phyloP scores from a whole-genome alignment of 1,284 basidiomycete species.

The Boletus mariae region DNA sequence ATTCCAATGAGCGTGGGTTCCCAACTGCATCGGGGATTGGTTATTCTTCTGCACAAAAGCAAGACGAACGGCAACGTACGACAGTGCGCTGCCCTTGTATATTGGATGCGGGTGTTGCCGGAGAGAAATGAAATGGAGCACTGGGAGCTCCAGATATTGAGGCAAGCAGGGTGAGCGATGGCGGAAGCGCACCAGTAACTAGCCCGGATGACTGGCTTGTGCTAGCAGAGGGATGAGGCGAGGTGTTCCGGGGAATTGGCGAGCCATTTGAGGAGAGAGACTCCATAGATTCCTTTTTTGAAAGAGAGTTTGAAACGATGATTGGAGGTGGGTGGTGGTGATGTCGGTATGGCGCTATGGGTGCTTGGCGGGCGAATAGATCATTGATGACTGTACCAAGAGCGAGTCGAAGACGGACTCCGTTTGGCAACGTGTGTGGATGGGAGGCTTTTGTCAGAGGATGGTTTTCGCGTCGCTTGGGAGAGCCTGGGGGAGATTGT shows the following conservation, averaged over 20 bases:
- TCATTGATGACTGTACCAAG: slow-evolving; percentile 74
- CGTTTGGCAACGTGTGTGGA: slow-evolving; percentile 69
- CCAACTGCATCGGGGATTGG: slow-evolving; percentile 9
- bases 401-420: slow-evolving; percentile 70
- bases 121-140: slow-evolving; percentile 4
- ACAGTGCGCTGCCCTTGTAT: slow-evolving; percentile 11
- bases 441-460: slow-evolving; percentile 33
- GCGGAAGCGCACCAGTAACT: slow-evolving; percentile 28
- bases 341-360: slow-evolving; percentile 49
- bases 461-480: slow-evolving; percentile 32
- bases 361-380: slow-evolving; percentile 68
- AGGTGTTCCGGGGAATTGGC: slow-evolving; percentile 22
- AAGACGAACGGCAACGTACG: slow-evolving; percentile 13
- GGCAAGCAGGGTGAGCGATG: slow-evolving; percentile 37
- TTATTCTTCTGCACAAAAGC: slow-evolving; percentile 2
- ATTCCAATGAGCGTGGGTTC: slow-evolving; percentile 29
- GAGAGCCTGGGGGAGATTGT: slow-evolving; percentile 49
- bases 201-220: slow-evolving; percentile 24
- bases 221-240: slow-evolving; percentile 27
- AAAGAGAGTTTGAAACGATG: slow-evolving; percentile 25
- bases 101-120: slow-evolving; percentile 2
- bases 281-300: slow-evolving; percentile 24
- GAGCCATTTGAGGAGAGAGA: slow-evolving; percentile 22
- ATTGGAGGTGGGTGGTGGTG: slow-evolving; percentile 36
- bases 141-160: slow-evolving; percentile 33